phyloP scores from a whole-genome alignment of 805 yeast species.

The Tetrapisispora pingtungensis region DNA sequence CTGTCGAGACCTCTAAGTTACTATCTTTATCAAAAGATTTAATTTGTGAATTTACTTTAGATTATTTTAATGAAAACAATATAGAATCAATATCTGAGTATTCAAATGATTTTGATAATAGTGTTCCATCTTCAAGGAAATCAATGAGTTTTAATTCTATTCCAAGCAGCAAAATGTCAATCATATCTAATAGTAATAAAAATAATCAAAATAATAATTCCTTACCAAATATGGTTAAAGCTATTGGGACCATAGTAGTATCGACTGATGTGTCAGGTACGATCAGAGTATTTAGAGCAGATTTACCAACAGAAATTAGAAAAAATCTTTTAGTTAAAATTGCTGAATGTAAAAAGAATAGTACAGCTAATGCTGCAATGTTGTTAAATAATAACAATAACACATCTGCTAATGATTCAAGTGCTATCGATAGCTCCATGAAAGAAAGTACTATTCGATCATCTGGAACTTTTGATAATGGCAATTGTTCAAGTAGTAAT shows the following conservation, averaged over 20 bases:
- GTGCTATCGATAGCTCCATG: not conserved
- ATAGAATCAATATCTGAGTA: not conserved
- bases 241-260: conserved; percentile 45
- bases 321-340: conserved; percentile 25
- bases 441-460: not conserved
- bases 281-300: conserved; percentile 73
- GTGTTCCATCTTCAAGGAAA: not conserved
- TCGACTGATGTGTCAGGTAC: conserved; percentile 68
- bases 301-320: conserved; percentile 46
- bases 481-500: not conserved
- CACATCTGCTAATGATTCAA: not conserved
- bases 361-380: not conserved
- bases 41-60: conserved; percentile 49
- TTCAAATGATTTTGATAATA: not conserved
- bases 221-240: conserved; percentile 21
- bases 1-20: conserved; percentile 51
- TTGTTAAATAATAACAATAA: not conserved
- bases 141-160: not conserved
- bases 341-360: not conserved
- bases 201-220: not conserved
- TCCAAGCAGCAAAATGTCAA: not conserved
- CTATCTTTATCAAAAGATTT: conserved; percentile 70
- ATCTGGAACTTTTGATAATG: not conserved
- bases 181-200: not conserved
- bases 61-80: conserved; percentile 12